Conservation (phyloP, 2,329 filamentous ascomycete genomes). For the Botrytis sinoallii region DNA sequence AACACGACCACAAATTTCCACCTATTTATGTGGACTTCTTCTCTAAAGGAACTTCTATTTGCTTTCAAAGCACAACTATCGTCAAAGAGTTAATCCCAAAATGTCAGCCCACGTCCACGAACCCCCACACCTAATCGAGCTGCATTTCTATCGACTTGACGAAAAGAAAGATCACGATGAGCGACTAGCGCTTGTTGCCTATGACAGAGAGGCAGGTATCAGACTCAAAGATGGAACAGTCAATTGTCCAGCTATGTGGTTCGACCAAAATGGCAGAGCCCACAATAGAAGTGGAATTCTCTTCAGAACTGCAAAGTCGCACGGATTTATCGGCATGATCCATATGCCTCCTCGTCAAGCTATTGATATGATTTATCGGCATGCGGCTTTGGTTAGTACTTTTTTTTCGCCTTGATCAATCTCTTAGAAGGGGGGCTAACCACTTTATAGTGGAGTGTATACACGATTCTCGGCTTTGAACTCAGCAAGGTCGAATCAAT, state of each 20-base stretch:
- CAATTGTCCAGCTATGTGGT: slow-evolving; percentile 1
- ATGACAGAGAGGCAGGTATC: background rate
- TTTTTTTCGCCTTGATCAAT: background rate
- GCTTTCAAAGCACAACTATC: background rate
- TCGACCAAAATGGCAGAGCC: background rate
- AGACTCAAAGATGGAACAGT: background rate
- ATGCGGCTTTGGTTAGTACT: background rate
- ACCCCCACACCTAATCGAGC: background rate
- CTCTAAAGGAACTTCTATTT: too few relatives aligned
- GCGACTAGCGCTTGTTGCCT: background rate
- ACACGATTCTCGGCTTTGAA: background rate
- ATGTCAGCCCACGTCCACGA: background rate
- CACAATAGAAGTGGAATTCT: background rate
- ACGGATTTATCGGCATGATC: background rate
- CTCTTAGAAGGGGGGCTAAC: background rate
- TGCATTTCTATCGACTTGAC: background rate
- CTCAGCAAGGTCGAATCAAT: background rate
- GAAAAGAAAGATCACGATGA: background rate
- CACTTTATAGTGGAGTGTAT: background rate
- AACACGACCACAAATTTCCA: background rate
- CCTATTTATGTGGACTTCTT: background rate
- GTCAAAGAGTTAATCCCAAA: background rate
- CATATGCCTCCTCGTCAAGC: background rate
- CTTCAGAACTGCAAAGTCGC: background rate
- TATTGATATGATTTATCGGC: slow-evolving; percentile 5